Evolutionary conservation across 2,329 filamentous ascomycete species (phyloP).

Genomic region (Chlorencoelia australis): DNA sequence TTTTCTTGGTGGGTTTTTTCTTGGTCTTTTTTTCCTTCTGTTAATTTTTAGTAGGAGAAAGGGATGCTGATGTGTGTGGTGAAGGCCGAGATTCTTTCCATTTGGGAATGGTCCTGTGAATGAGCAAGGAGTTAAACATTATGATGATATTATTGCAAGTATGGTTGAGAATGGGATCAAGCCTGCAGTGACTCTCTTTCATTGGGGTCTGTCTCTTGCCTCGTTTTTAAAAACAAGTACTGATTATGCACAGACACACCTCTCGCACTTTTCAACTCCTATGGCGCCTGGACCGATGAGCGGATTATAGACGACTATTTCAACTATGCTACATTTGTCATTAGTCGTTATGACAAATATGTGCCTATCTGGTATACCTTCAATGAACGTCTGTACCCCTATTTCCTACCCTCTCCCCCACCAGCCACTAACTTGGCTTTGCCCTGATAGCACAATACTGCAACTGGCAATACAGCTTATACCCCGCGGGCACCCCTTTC

Average conservation of each 20-base stretch:
- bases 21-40: background rate
- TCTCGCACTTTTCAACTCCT: conserved; percentile 31
- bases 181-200: conserved; percentile 38
- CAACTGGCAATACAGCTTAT: conserved; percentile 37
- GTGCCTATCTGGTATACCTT: conserved; percentile 45
- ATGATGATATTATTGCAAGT: conserved; percentile 43
- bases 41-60: background rate
- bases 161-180: conserved; percentile 39
- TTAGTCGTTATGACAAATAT: conserved; percentile 41
- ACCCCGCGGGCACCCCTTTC: conserved; percentile 30
- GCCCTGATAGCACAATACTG: conserved; percentile 35
- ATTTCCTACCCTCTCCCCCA: conserved; percentile 8
- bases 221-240: background rate
- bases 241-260: conserved; percentile 16
- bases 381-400: conserved; percentile 36
- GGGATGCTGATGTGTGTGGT: no score
- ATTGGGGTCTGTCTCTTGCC: conserved; percentile 20
- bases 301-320: conserved; percentile 41
- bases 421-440: background rate
- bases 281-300: conserved; percentile 36
- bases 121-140: conserved; percentile 39
- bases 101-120: conserved; percentile 43
- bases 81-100: conserved; percentile 36
- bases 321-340: conserved; percentile 42
- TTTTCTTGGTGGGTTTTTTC: conserved; percentile 22